These are phyloP conservation scores for Datisca glomerata DNA, from an alignment of 306 rosid genomes.

Conservation along the genomic window DNA sequence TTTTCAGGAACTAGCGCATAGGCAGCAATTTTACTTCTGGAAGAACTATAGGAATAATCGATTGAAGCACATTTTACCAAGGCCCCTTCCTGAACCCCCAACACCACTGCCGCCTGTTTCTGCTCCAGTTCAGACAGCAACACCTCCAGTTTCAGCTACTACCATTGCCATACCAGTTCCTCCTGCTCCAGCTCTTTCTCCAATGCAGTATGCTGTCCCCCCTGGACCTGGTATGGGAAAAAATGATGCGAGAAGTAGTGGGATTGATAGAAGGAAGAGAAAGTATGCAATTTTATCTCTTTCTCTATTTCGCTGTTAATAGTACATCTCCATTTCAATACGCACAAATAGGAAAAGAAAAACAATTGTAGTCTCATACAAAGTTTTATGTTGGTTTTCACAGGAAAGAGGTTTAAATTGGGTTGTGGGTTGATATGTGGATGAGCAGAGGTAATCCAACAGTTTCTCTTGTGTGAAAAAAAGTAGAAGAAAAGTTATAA, in stretches of 20 bases:
- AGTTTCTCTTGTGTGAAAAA: too few species aligned
- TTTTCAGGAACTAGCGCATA: slow-evolving; percentile 75
- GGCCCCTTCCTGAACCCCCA: slow-evolving; percentile 65
- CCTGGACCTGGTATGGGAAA: slow-evolving; percentile 51
- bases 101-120: slow-evolving; percentile 41
- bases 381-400: too few species aligned
- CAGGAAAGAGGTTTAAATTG: too few species aligned
- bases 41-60: slow-evolving; percentile 90
- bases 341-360: too few species aligned
- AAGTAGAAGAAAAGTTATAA: too few species aligned
- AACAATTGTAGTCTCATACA: too few species aligned
- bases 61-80: slow-evolving; percentile 78
- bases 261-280: slow-evolving; percentile 78
- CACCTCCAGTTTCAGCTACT: slow-evolving; percentile 46
- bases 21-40: slow-evolving; percentile 98
- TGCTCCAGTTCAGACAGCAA: slow-evolving; percentile 36
- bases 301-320: too few species aligned
- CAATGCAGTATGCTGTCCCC: slow-evolving; percentile 64
- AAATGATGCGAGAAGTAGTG: slow-evolving; percentile 58
- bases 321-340: too few species aligned
- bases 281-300: slow-evolving; percentile 51
- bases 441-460: too few species aligned
- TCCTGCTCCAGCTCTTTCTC: slow-evolving; percentile 50
- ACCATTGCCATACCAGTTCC: slow-evolving; percentile 30
- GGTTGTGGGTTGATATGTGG: too few species aligned